Evolutionary conservation across 176 grass and related monocot genomes (phyloP), one percentile per base, ranked within the genome.

Genomic region (Pharus latifolius): DNA sequence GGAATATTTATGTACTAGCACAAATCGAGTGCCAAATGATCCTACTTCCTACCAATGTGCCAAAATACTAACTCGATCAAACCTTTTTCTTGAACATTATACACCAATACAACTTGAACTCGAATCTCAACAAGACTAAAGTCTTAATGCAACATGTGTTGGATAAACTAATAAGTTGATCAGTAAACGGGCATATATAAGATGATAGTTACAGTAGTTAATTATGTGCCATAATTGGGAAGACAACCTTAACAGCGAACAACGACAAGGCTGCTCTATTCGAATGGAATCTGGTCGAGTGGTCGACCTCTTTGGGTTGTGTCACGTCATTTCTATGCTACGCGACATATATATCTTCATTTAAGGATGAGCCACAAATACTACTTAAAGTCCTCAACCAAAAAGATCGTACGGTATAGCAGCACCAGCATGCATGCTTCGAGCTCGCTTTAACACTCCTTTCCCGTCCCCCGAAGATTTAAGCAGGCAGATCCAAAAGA

Each of bases 301-400:
- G 77, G 70, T 74, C 72, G 83, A 75, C 37, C n/a, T 51, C 69
- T 80, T 85, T 85, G 38, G 30, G 83, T 85, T 70, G 63, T 40
- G 8, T 85, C 83, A 28, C 69, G 63, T 85, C 51, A 72, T 6
- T n/a, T 15, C 50, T 78, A 6, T 32, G 32, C 4, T 49, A 29
- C 32, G 67, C 13, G 49, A 67, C 51, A 43, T 35, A 69, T 35
- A 69, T 53, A 37, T 74, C 82, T 79, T 84, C 5, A 73, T 10
- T 67, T 15, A 74, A 84, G 40, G 60, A 52, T 60, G 77, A 55
- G 35, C 11, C 3, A 17, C 10, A 2, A 10, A 23, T 60, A 17
- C 68, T 52, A 63, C 29, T 69, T 60, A 49, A 60, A 46, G 69
- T 60, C 45, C 34, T 54, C n/a, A 59, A 10, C 1, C 40, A 33